Evolutionary conservation across 1,284 basidiomycete genomes (phyloP).

Genomic region (Cryptococcus deneoformans): DNA sequence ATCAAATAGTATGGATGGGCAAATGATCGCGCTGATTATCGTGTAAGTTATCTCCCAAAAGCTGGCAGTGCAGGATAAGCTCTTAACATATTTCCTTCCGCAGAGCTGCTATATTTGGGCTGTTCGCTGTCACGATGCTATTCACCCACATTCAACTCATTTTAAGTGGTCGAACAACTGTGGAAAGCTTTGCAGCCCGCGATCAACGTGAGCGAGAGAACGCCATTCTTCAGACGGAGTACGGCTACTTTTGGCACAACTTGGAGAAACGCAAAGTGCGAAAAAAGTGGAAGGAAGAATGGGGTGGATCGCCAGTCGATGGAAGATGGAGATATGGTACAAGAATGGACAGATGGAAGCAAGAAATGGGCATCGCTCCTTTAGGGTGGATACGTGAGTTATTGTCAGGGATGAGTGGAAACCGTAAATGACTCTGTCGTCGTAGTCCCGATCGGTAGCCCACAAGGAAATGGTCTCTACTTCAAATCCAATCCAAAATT

Average conservation of each 20-base stretch:
- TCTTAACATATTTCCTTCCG: too few species aligned
- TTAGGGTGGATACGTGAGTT: conserved; percentile 47
- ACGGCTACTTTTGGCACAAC: conserved; percentile 30
- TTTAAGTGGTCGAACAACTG: conserved; percentile 33
- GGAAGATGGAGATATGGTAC: conserved; percentile 43
- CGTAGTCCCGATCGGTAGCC: conserved; percentile 43
- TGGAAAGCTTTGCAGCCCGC: conserved; percentile 39
- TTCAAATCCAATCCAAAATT: conserved; percentile 42
- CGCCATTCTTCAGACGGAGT: conserved; percentile 31
- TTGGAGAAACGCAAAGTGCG: conserved; percentile 24
- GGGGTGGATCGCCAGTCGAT: conserved; percentile 36
- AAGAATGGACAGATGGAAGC: conserved; percentile 29
- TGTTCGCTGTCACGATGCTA: conserved; percentile 42
- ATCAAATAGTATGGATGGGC: conserved; percentile 29
- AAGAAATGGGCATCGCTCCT: conserved; percentile 40
- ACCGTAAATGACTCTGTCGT: too few species aligned
- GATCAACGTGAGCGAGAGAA: conserved; percentile 40
- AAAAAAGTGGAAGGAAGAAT: conserved; percentile 42
- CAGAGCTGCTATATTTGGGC: conserved; percentile 39
- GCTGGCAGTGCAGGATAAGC: background rate
- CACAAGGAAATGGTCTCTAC: conserved; percentile 41
- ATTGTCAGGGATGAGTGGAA: background rate
- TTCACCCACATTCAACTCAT: conserved; percentile 39
- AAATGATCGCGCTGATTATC: conserved; percentile 38
- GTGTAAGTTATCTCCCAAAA: conserved; percentile 28